A percentile compares a stretch with the other conserved stretches of the same genome.
phyloP scores from a whole-genome alignment of 2,329 filamentous ascomycete species.

The Coleophoma eucalyptorum region DNA sequence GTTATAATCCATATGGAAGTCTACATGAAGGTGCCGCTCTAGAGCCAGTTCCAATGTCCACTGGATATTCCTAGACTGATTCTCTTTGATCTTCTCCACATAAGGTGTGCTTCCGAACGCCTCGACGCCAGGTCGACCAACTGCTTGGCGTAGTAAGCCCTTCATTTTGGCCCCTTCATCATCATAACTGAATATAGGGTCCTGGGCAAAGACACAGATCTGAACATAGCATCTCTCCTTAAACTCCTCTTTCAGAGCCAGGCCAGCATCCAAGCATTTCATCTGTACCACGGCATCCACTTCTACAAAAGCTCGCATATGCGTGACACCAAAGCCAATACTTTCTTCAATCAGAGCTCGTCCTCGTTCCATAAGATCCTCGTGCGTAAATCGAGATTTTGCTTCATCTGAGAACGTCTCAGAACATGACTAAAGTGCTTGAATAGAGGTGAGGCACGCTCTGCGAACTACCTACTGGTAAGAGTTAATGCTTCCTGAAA shows the following conservation, averaged over 20 bases:
- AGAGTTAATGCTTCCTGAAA: constrained; percentile 62
- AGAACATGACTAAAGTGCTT: neutral
- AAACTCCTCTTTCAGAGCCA: constrained; percentile 52
- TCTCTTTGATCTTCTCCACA: constrained; percentile 48
- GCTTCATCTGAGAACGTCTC: constrained; percentile 36
- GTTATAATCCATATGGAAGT: constrained; percentile 72
- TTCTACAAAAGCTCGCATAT: constrained; percentile 69
- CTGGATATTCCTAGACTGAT: constrained; percentile 52
- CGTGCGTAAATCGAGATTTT: constrained; percentile 57
- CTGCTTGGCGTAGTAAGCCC: constrained; percentile 41
- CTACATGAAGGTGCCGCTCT: constrained; percentile 49
- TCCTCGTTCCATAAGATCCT: constrained; percentile 62
- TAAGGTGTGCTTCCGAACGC: constrained; percentile 68
- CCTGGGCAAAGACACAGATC: constrained; percentile 68
- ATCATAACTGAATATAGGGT: constrained; percentile 57
- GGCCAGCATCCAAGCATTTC: constrained; percentile 53
- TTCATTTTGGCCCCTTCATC: constrained; percentile 47
- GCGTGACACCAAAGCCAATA: constrained; percentile 59
- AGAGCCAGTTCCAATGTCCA: constrained; percentile 58
- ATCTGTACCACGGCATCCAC: constrained; percentile 58
- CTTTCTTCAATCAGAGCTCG: constrained; percentile 63
- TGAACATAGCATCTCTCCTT: constrained; percentile 53
- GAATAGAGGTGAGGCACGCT: too few relatives aligned
- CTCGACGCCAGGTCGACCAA: constrained; percentile 42
- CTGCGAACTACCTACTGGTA: constrained; percentile 32